Conservation (phyloP, 495 filamentous ascomycete species). For the Penicillium desertorum region DNA sequence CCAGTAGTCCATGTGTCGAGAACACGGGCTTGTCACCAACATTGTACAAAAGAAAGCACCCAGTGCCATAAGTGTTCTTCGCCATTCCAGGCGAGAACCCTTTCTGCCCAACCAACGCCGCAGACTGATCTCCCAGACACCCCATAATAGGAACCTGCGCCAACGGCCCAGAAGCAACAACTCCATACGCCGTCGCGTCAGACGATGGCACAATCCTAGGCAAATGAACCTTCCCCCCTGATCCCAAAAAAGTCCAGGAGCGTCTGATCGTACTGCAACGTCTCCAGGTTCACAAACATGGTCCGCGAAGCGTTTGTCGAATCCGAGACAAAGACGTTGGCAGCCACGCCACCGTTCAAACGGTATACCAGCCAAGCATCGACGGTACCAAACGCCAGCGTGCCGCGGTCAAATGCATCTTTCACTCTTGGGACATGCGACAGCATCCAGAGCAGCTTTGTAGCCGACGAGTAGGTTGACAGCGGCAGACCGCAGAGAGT, state of each 20-base stretch:
- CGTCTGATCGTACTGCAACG: slow-evolving; percentile 77
- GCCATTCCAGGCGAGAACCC: slow-evolving; percentile 85
- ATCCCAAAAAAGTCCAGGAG: slow-evolving; percentile 83
- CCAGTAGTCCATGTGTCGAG: slow-evolving; percentile 84
- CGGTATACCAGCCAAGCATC: slow-evolving; percentile 91
- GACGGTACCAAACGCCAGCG: slow-evolving; percentile 85
- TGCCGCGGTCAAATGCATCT: slow-evolving; percentile 73
- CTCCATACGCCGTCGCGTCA: slow-evolving; percentile 69
- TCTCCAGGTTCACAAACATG: slow-evolving; percentile 93
- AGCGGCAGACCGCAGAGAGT: slow-evolving; percentile 83
- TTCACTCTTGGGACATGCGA: slow-evolving; percentile 69
- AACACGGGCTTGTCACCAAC: slow-evolving; percentile 87
- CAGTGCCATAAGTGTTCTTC: slow-evolving; percentile 97
- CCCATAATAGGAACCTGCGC: slow-evolving; percentile 75
- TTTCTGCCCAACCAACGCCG: slow-evolving; percentile 88
- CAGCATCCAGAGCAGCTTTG: slow-evolving; percentile 88
- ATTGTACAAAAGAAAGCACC: slow-evolving; percentile 93
- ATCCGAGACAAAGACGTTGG: slow-evolving; percentile 80
- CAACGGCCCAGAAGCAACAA: slow-evolving; percentile 61
- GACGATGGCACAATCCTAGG: slow-evolving; percentile 89
- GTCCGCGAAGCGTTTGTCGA: slow-evolving; percentile 91
- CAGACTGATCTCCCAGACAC: slow-evolving; percentile 90
- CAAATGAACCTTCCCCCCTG: slow-evolving; percentile 64
- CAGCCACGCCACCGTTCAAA: slow-evolving; percentile 74
- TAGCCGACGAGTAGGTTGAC: slow-evolving; percentile 89